Evolutionary conservation across 495 filamentous ascomycete species (phyloP).

Genomic region (Saxophila tyrrhenica): DNA sequence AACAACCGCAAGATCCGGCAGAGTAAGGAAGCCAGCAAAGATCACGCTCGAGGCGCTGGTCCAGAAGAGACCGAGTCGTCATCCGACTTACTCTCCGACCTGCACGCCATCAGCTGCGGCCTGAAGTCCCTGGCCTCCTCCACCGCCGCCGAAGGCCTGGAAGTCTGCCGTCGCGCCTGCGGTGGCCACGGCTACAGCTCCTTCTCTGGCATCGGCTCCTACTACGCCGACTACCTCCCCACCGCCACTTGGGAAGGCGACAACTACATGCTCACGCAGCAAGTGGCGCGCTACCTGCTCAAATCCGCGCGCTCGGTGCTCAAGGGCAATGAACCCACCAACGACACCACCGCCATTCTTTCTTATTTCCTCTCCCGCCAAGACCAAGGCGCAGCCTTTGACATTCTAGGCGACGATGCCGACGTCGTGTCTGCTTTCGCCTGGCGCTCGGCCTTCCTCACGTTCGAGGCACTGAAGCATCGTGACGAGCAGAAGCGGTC

Average conservation of each 20-base stretch:
- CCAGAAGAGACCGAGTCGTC: conserved; percentile 54
- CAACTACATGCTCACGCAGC: conserved; percentile 70
- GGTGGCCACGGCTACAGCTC: conserved; percentile 64
- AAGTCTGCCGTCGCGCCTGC: conserved; percentile 58
- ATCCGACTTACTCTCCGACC: conserved; percentile 55
- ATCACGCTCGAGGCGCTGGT: conserved; percentile 42
- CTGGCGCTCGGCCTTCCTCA: conserved; percentile 58
- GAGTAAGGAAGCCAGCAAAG: conserved; percentile 29
- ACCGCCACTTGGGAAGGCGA: conserved; percentile 61
- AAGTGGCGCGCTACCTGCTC: conserved; percentile 60
- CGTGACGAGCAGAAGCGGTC: conserved; percentile 56
- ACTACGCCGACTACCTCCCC: conserved; percentile 59
- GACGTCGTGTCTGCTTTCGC: conserved; percentile 59
- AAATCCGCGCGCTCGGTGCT: conserved; percentile 55
- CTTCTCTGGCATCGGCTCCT: conserved; percentile 56
- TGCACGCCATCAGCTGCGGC: conserved; percentile 64
- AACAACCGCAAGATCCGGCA: conserved; percentile 52
- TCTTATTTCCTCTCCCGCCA: conserved; percentile 45
- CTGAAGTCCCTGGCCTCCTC: conserved; percentile 58
- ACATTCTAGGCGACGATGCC: conserved; percentile 48
- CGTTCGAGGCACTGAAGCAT: conserved; percentile 60
- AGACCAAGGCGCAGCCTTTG: conserved; percentile 57
- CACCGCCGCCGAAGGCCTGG: conserved; percentile 57
- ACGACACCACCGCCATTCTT: conserved; percentile 50
- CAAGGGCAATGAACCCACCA: conserved; percentile 40